Percentiles rank a stretch among this genome's conserved stretches.
These are phyloP conservation scores for Nitzschia sp. DNA, from an alignment of 108 stramenopile genomes.

Conservation along the genomic window DNA sequence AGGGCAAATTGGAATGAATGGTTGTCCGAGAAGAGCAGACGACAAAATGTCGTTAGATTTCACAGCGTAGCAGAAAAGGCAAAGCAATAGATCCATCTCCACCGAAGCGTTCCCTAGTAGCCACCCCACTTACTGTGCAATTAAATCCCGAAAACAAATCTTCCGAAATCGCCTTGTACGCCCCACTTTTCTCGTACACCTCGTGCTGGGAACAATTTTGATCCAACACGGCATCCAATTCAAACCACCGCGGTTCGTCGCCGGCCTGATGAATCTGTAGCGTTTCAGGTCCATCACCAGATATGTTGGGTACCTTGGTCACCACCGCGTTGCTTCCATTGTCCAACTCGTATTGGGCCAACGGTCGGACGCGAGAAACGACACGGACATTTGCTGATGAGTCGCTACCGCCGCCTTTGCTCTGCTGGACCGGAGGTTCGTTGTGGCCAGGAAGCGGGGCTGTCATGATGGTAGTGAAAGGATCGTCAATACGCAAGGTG, in stretches of 20 bases:
- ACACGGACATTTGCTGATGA: conserved; percentile 59
- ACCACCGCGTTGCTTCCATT: conserved; percentile 72
- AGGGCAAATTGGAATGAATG: too few species aligned
- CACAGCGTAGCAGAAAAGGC: too few species aligned
- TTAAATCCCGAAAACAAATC: conserved; percentile 96
- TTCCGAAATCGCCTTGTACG: conserved; percentile 79
- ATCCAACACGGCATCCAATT: conserved; percentile 94
- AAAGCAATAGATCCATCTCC: too few species aligned
- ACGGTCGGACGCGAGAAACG: conserved; percentile 93
- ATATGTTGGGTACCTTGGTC: conserved; percentile 12
- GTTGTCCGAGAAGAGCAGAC: too few species aligned
- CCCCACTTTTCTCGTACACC: conserved; percentile 91
- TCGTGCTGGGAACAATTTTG: conserved; percentile 80
- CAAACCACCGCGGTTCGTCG: conserved; percentile 66
- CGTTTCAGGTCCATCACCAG: conserved; percentile 36
- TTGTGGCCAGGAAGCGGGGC: conserved; percentile 12
- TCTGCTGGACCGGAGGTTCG: background rate
- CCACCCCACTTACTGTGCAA: too few species aligned
- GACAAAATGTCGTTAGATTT: too few species aligned
- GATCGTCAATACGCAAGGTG: too few species aligned
- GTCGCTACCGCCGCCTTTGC: background rate
- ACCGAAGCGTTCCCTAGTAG: too few species aligned
- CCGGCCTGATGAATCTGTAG: conserved; percentile 51
- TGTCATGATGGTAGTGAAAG: conserved; percentile 20
- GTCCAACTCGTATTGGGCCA: conserved; percentile 89